phyloP scores from a whole-genome alignment of 2,329 filamentous ascomycete species.

The Sclerotinia spermophila region DNA sequence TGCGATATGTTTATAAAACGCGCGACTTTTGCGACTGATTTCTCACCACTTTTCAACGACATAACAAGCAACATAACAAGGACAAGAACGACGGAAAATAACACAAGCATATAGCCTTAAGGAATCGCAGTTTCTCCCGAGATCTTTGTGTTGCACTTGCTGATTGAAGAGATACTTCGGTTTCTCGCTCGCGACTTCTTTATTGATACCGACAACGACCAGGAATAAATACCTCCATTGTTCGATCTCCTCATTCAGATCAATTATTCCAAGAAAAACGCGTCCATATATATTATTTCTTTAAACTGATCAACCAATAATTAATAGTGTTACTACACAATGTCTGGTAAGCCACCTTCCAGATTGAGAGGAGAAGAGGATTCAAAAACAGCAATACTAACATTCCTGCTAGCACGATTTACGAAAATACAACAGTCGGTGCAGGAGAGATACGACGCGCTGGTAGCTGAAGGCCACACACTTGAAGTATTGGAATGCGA shows the following conservation, averaged over 20 bases:
- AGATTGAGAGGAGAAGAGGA: neutral
- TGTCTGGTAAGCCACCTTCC: neutral
- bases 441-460: neutral
- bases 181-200: neutral
- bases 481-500: neutral
- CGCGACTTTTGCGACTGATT: neutral
- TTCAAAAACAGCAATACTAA: neutral
- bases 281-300: neutral
- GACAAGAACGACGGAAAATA: neutral
- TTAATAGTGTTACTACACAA: neutral
- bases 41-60: neutral
- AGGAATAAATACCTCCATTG: neutral
- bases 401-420: neutral
- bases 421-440: neutral
- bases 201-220: neutral
- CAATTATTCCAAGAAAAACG: too few species aligned
- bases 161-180: neutral
- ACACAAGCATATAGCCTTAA: neutral
- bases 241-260: neutral
- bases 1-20: neutral
- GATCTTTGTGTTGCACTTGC: neutral
- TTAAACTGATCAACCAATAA: neutral
- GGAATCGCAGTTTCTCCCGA: neutral
- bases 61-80: neutral
- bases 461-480: neutral